Conservation (phyloP, 306 rosid species). For the Dryas drummondii region DNA sequence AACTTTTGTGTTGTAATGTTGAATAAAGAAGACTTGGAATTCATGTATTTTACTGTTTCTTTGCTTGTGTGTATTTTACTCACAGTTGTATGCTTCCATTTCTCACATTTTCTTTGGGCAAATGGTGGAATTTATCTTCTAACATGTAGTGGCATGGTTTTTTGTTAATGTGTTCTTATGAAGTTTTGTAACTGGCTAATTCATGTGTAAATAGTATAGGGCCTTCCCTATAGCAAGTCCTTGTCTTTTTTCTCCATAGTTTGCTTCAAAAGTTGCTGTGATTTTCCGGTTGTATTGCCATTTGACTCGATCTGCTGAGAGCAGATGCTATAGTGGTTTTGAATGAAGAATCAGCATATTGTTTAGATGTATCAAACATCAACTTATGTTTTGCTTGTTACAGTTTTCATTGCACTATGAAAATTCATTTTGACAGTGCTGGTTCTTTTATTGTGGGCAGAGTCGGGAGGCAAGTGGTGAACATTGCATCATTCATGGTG, state of each 20-base stretch:
- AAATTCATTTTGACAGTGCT: background rate
- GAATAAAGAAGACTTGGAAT: background rate
- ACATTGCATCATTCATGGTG: slow-evolving; percentile 70
- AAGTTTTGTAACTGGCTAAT: too few species aligned
- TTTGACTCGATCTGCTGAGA: background rate
- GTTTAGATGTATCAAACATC: background rate
- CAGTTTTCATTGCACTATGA: background rate
- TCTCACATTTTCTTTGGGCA: background rate
- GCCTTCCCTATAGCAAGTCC: too few species aligned
- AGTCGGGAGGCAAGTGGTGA: slow-evolving; percentile 79
- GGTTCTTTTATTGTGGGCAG: slow-evolving; percentile 25
- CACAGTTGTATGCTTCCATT: background rate
- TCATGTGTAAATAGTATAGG: too few species aligned
- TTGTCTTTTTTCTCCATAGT: too few species aligned
- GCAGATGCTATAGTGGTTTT: background rate
- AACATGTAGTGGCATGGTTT: background rate
- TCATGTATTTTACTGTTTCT: too few species aligned
- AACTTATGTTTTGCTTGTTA: background rate
- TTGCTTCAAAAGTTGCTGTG: background rate
- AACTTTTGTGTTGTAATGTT: background rate
- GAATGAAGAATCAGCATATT: background rate
- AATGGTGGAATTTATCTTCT: background rate
- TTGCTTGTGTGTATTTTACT: too few species aligned
- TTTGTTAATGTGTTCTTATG: too few species aligned
- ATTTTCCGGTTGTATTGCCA: background rate